Evolutionary conservation across 225 moss, liverwort and hornwort genomes (phyloP), one percentile per base, ranked within the genome.

Genomic region (Takakia lepidozioides): DNA sequence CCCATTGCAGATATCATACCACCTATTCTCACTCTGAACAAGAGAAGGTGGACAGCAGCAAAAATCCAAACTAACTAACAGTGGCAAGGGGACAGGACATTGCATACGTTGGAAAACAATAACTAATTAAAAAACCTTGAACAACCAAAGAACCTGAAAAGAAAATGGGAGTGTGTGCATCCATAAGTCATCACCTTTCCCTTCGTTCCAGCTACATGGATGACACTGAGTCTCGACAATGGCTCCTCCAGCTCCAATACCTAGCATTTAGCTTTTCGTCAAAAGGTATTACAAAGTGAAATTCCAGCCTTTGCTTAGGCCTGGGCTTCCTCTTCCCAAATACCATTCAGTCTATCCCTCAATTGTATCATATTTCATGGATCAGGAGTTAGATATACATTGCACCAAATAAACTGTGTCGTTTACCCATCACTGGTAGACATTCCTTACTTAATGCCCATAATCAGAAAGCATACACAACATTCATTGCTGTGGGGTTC

Each of bases 201-300:
- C 79, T 91, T 99, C 10, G 98, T 99, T 54, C 98, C 98, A 42
- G 98, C 98, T 20, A 99, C 91, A 62, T 99, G 98, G 36, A 99
- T 85, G 30, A 99, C 63, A 62, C 78, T 91, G 43, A 91, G 46
- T 22, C 71, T 75, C 34, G 82, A 26, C 54, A 91, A 27, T 27
- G 81, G 57, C 67, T 81, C 87, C 43, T 91, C 74, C 41, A 99
- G 68, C 49, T 81, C 91, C 48, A 99, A 73, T 50, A 91, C 65
- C 98, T 99, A 73, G 42, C 17, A 54, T 30, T 45, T 25, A 57
- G 34, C 58, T 46, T 5, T 19, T 1, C 48, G 28, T 58, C 39
- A 51, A 41, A 19, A 38, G 6, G 63, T 36, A 55, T 61, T 26
- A 43, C 27, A 59, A 16, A 49, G 10, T 51, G 18, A 32, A 6